phyloP scores from a whole-genome alignment of 1,284 basidiomycete genomes.

The Pyrrhoderma noxium region DNA sequence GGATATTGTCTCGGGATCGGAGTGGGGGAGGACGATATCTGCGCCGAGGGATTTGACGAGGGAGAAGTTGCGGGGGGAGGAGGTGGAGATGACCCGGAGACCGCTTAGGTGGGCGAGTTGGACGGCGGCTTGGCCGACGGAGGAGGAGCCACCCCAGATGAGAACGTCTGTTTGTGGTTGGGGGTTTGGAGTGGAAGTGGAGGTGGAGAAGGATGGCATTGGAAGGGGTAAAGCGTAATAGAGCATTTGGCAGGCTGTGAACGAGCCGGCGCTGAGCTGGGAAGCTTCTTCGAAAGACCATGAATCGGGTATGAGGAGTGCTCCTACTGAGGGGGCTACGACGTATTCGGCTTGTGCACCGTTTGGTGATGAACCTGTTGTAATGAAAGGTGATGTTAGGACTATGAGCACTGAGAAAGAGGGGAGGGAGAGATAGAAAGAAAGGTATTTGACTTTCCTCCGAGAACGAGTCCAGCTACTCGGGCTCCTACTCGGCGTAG shows the following conservation, averaged over 20 bases:
- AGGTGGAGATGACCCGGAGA: conserved; percentile 33
- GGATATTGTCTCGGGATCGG: conserved; percentile 21
- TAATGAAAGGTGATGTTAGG: background rate
- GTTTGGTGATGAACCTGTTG: conserved; percentile 2
- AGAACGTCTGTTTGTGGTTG: conserved; percentile 21
- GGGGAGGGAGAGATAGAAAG: no score
- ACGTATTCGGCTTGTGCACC: conserved; percentile 18
- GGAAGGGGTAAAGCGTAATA: conserved; percentile 18
- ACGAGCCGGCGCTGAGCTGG: conserved; percentile 21
- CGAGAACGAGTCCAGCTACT: conserved; percentile 39
- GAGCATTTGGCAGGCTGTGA: conserved; percentile 24
- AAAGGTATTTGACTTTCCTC: conserved; percentile 22
- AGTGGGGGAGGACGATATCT: conserved; percentile 30
- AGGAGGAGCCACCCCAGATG: conserved; percentile 35
- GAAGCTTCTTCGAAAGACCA: conserved; percentile 28
- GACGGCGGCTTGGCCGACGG: conserved; percentile 35
- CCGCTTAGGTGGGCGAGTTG: conserved; percentile 35
- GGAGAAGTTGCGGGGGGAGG: conserved; percentile 32
- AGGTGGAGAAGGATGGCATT: no score
- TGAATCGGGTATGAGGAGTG: conserved; percentile 26
- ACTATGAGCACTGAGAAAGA: no score
- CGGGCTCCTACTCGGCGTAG: conserved; percentile 33
- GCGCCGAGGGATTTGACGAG: conserved; percentile 35
- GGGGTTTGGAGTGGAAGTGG: no score
- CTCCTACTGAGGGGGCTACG: conserved; percentile 23